Conservation (phyloP, 2,329 filamentous ascomycete species). For the Stagonosporopsis cucurbitacearum region DNA sequence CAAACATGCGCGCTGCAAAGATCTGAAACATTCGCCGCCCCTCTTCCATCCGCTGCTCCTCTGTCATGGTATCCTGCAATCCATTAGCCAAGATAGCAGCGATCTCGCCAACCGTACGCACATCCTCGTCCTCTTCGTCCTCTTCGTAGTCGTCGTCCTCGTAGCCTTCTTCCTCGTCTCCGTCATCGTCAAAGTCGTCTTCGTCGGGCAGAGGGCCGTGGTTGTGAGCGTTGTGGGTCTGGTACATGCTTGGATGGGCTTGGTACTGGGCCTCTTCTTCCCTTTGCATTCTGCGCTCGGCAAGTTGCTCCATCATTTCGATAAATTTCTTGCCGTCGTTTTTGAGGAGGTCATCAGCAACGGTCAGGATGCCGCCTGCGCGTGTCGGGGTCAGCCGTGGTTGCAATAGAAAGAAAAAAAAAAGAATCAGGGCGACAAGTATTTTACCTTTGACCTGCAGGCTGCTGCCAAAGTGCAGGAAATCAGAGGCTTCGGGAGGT, state of each 20-base stretch:
- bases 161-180: slow-evolving; percentile 65
- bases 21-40: slow-evolving; percentile 99
- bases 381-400: background rate
- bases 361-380: slow-evolving; percentile 93
- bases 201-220: slow-evolving; percentile 71
- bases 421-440: no score
- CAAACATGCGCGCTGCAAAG: slow-evolving; percentile 98
- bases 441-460: slow-evolving; percentile 86
- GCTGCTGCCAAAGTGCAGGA: slow-evolving; percentile 97
- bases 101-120: slow-evolving; percentile 30
- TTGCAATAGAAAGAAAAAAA: no score
- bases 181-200: slow-evolving; percentile 77
- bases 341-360: slow-evolving; percentile 96
- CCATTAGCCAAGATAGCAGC: slow-evolving; percentile 32
- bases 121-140: slow-evolving; percentile 45
- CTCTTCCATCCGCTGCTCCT: slow-evolving; percentile 99
- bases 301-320: slow-evolving; percentile 99
- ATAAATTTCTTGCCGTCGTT: slow-evolving; percentile 99
- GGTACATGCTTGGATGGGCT: slow-evolving; percentile 62
- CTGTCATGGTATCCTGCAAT: slow-evolving; percentile 88
- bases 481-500: slow-evolving; percentile 76
- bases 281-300: slow-evolving; percentile 94
- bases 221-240: slow-evolving; percentile 64
- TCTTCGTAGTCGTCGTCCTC: slow-evolving; percentile 65
- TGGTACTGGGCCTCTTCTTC: slow-evolving; percentile 84